Percentiles rank a stretch among this genome's conserved stretches.
phyloP scores from a whole-genome alignment of 768 basidiomycete genomes.

The Boletus pseudopeckii region DNA sequence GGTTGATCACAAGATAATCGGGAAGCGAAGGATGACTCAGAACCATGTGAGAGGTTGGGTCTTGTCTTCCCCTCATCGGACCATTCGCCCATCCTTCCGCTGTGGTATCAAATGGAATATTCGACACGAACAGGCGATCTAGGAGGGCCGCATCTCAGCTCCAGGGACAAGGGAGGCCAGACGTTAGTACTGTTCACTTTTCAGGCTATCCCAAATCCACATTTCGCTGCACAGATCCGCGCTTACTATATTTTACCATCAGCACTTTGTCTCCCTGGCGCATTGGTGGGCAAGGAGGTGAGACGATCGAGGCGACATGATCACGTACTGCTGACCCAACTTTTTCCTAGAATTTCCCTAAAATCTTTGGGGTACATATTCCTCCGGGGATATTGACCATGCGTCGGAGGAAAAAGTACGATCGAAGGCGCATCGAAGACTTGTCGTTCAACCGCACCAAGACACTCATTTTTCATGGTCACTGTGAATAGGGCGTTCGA shows the following conservation, averaged over 20 bases:
- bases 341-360: background rate
- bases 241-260: background rate
- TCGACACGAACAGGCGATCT: background rate
- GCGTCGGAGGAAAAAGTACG: background rate
- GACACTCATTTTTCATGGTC: background rate
- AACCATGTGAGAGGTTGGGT: background rate
- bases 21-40: constrained; percentile 12
- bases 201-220: constrained; percentile 1
- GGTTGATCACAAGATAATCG: constrained; percentile 94
- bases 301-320: background rate
- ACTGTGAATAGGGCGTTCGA: background rate
- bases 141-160: constrained; percentile 5
- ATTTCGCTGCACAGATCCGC: background rate
- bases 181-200: background rate
- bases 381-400: constrained; percentile 6
- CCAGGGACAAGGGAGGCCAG: background rate
- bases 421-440: background rate
- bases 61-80: background rate
- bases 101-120: background rate
- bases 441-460: background rate
- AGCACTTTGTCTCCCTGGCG: background rate
- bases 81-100: background rate
- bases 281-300: background rate
- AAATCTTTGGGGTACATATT: background rate
- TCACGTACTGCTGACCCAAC: constrained; percentile 6